Evolutionary conservation across 495 filamentous ascomycete genomes (phyloP), one percentile per base, ranked within the genome.

Genomic region (Chaetomidium leptoderma): DNA sequence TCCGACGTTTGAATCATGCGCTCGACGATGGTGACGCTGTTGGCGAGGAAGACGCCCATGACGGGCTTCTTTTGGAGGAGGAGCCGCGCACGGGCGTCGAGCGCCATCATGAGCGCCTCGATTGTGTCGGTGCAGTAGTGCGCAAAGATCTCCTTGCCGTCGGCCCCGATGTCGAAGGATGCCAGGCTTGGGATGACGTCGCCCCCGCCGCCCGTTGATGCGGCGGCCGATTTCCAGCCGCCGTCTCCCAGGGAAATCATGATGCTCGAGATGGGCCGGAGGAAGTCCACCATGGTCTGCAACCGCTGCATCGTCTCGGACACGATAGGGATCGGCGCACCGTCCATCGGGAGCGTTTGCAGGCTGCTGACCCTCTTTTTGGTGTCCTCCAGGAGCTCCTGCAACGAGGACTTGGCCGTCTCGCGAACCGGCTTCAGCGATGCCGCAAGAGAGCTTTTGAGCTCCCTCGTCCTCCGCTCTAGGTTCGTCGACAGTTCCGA

Each of bases 211-310:
- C 76, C 79, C 30, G 72, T 69, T 19, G 77, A 63, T 0, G 77
- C 69, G 17, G 71, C 66, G 1, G 66, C 69, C 8, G 78, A 72
- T 30, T 82, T 84, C 93, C 93, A 99, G 50, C 93, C 93, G 6
- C 91, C 90, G 66, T 96, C 91, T 19, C 93, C 93, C 5, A 99
- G 74, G 3, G 91, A 93, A 14, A 92, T 85, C 77, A 97, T 82
- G 60, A 99, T 88, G 56, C 89, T 91, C 21, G 88, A 88, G 17
- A 97, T 80, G 9, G 92, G 89, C n/a, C 83, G 81, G 5, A 92
- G 82, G 74, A 95, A 97, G 44, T 86, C 84, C 16, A 91, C 87
- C 81, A 99, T 84, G 23, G 86, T 88, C 60, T 90, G 83, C 26
- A 99, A 77, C 24, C 92, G 84, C 50, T 82, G 87, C 88, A 99